Conservation (phyloP, 2,329 filamentous ascomycete species). For the Diaporthe australafricana region DNA sequence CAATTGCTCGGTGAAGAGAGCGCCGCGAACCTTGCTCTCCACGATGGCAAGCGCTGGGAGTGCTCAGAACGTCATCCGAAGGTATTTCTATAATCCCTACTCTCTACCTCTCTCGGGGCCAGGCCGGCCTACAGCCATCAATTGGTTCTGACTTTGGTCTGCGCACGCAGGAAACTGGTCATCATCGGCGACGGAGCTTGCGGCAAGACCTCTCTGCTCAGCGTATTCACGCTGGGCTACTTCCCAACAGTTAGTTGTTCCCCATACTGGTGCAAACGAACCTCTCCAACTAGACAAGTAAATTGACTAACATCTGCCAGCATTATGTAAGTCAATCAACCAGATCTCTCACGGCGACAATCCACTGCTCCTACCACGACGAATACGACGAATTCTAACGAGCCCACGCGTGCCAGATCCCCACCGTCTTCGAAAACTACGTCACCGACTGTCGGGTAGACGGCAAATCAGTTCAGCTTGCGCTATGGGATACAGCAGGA, state of each 20-base stretch:
- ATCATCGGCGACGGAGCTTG: conserved; percentile 98
- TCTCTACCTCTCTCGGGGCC: background rate
- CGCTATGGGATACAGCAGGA: conserved; percentile 98
- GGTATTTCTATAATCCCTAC: conserved; percentile 41
- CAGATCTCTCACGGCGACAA: conserved; percentile 10
- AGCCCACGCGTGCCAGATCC: conserved; percentile 69
- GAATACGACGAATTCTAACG: conserved; percentile 35
- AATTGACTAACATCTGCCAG: conserved; percentile 52
- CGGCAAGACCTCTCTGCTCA: conserved; percentile 96
- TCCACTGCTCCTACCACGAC: background rate
- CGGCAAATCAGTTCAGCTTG: conserved; percentile 97
- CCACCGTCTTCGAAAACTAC: conserved; percentile 99
- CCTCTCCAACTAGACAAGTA: conserved; percentile 34
- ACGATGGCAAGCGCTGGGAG: conserved; percentile 49
- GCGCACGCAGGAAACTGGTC: conserved; percentile 85
- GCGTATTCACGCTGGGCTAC: conserved; percentile 97
- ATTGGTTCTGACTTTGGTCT: conserved; percentile 23
- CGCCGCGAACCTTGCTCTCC: conserved; percentile 32
- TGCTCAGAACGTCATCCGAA: conserved; percentile 52
- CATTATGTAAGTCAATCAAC: conserved; percentile 64
- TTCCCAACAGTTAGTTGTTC: conserved; percentile 86
- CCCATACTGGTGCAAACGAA: conserved; percentile 26
- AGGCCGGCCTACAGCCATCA: conserved; percentile 12
- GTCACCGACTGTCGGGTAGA: conserved; percentile 99
- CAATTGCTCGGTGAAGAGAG: conserved; percentile 33